phyloP scores from a whole-genome alignment of 2,329 filamentous ascomycete genomes.

The Xylaria sp. region DNA sequence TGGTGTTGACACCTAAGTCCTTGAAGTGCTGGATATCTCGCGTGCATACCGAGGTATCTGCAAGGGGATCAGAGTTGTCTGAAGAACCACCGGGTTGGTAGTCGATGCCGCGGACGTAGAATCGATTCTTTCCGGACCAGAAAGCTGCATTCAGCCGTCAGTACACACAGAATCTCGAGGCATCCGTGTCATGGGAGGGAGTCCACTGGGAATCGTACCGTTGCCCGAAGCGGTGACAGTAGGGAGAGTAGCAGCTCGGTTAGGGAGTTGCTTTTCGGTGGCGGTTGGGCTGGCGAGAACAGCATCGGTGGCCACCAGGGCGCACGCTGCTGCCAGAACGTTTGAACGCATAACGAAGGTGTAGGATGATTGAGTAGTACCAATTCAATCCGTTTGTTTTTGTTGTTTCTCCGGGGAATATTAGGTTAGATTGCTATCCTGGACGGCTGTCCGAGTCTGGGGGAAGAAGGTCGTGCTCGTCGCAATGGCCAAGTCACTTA shows the following conservation, averaged over 20 bases:
- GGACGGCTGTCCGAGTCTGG: constrained; percentile 24
- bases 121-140: constrained; percentile 63
- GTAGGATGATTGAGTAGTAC: constrained; percentile 33
- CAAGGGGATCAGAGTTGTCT: constrained; percentile 75
- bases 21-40: constrained; percentile 86
- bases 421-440: neutral
- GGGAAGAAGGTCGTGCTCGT: constrained; percentile 6
- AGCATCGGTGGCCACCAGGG: constrained; percentile 58
- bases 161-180: constrained; percentile 4
- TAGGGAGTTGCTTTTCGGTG: constrained; percentile 59
- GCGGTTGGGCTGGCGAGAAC: constrained; percentile 63
- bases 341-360: constrained; percentile 61
- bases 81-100: constrained; percentile 72
- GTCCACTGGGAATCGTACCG: constrained; percentile 54
- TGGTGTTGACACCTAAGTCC: constrained; percentile 87
- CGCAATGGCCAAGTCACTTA: constrained; percentile 18
- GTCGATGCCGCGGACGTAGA: constrained; percentile 70
- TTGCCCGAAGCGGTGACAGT: constrained; percentile 66
- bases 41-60: constrained; percentile 75
- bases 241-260: constrained; percentile 62
- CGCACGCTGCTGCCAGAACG: constrained; percentile 60
- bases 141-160: constrained; percentile 58
- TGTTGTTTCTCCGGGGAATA: constrained; percentile 9
- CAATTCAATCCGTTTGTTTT: neutral
- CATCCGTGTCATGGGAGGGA: neutral